These are phyloP conservation scores for Aureobasidium sp. DNA, from an alignment of 2,329 filamentous ascomycete species.

Conservation along the genomic window DNA sequence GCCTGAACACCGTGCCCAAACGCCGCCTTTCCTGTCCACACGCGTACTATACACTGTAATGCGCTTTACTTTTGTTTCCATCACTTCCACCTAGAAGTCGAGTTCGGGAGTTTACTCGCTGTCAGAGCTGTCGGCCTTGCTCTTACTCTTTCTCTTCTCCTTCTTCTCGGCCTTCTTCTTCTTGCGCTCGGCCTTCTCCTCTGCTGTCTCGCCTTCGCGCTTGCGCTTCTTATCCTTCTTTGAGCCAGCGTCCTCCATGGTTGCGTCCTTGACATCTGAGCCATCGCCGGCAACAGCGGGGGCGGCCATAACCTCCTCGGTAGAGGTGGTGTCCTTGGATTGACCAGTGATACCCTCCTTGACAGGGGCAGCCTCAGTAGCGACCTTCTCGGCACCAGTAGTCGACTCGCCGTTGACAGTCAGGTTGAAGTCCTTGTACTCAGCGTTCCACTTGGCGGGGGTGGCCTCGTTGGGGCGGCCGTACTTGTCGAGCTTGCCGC, in stretches of 20 bases:
- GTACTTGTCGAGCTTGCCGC: slow-evolving; percentile 97
- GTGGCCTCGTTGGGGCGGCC: slow-evolving; percentile 88
- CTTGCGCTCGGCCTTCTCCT: slow-evolving; percentile 41
- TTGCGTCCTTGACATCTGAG: slow-evolving; percentile 10
- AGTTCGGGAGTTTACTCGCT: slow-evolving; percentile 25
- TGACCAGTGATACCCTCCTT: slow-evolving; percentile 27
- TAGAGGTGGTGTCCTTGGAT: slow-evolving; percentile 31
- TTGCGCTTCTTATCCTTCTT: slow-evolving; percentile 42
- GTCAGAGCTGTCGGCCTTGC: slow-evolving; percentile 27
- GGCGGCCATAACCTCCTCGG: slow-evolving; percentile 31
- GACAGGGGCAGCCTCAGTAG: slow-evolving; percentile 24
- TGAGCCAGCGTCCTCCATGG: slow-evolving; percentile 16
- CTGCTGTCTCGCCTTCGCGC: slow-evolving; percentile 36
- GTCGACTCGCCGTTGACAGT: slow-evolving; percentile 32
- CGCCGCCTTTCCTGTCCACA: slow-evolving; percentile 8
- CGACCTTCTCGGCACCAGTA: slow-evolving; percentile 19
- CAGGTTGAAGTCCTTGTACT: slow-evolving; percentile 79
- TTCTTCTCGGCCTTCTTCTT: slow-evolving; percentile 73
- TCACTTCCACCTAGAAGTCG: background rate
- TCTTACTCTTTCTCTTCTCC: slow-evolving; percentile 59
- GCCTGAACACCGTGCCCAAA: slow-evolving; percentile 13
- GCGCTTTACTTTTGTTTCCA: slow-evolving; percentile 1
- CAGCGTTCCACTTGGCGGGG: slow-evolving; percentile 82
- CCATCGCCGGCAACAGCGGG: slow-evolving; percentile 26
- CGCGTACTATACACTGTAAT: slow-evolving; percentile 12